Base-by-base conservation (phyloP, 2,329 filamentous ascomycete genomes). In the Curvularia sp. region DNA sequence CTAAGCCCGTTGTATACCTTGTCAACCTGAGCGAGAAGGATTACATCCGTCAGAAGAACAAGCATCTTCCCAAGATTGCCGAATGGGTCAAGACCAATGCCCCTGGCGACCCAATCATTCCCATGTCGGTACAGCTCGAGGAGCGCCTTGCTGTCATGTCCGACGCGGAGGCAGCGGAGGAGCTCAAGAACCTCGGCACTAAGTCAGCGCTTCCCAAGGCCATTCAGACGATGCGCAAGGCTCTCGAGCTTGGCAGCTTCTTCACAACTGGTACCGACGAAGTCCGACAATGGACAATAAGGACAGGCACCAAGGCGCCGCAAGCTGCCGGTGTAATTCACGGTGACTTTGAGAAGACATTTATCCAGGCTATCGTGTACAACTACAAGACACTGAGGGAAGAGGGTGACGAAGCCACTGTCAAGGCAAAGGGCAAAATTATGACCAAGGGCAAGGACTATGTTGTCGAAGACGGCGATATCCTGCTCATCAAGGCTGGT, bases 361-460 rank as follows among this genome's bases (percentile, higher is more conserved):
- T 99, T 77, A 99, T 99, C 72, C 96, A 99, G 81, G 90, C 85
- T 63, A 86, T 99, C 64, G 93, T 97, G 28, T 98, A 96, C 82
- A 98, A 97, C 82, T 99, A 87, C 80, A 83, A 77, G 25, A 81
- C 85, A 2, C 82, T 99, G 53, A 92, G 89, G 81, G 95, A 98
- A 80, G 82, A 91, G 48, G 94, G 94, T 51, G 92, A 96, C 65
- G 95, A 99, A 82, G 83, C 87, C 23, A 87, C 90, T 67, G 91
- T 97, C 67, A 96, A 93, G 84, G 87, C 94, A 25, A 94, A 94
- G 80, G 95, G 95, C 72, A 99, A 99, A 84, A 80, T 99, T 67
- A 91, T 97, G 89, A 98, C 94, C 58, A 99, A 99, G 85, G 95
- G 95, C 76, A 98, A 98, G 83, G 94, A 98, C 50, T 98, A 99